phyloP scores from a whole-genome alignment of 805 yeast species.

The Saccharomycopsis olivae region DNA sequence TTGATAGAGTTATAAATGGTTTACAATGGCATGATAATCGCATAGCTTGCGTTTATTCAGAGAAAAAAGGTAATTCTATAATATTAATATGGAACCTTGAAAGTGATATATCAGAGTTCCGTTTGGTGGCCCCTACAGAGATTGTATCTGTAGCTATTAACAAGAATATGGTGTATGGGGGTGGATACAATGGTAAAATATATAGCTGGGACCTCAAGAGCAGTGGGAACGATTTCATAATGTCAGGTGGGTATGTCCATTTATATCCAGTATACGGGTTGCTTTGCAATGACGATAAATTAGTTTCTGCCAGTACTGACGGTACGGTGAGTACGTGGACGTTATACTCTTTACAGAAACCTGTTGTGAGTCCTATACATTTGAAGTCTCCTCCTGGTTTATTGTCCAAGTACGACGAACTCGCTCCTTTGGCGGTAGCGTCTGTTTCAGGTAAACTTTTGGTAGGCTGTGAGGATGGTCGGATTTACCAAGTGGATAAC shows the following conservation, averaged over 20 bases:
- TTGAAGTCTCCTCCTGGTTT: slow-evolving; percentile 21
- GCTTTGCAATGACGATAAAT: slow-evolving; percentile 3
- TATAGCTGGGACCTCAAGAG: slow-evolving; percentile 29
- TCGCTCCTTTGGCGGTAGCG: slow-evolving; percentile 22
- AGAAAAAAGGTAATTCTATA: slow-evolving; percentile 19
- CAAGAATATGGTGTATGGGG: slow-evolving; percentile 28
- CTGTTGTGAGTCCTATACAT: slow-evolving; percentile 19
- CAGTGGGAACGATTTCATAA: neutral
- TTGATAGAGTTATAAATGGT: slow-evolving; percentile 10
- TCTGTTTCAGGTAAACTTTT: slow-evolving; percentile 20
- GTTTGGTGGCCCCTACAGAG: slow-evolving; percentile 25
- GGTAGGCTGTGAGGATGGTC: slow-evolving; percentile 27
- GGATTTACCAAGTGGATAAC: slow-evolving; percentile 22
- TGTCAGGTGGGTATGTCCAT: too few relatives aligned
- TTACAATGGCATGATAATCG: slow-evolving; percentile 20
- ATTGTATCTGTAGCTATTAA: slow-evolving; percentile 27
- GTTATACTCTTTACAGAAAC: slow-evolving; percentile 22
- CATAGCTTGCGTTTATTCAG: slow-evolving; percentile 16
- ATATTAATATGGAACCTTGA: slow-evolving; percentile 24
- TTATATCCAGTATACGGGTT: slow-evolving; percentile 12
- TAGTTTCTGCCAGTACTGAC: slow-evolving; percentile 25
- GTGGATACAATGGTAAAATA: slow-evolving; percentile 30
- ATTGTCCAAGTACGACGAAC: slow-evolving; percentile 23
- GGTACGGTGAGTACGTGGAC: slow-evolving; percentile 25
- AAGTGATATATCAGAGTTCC: slow-evolving; percentile 23